phyloP scores from a whole-genome alignment of 805 yeast species.

The Scheffersomyces amazonensis region DNA sequence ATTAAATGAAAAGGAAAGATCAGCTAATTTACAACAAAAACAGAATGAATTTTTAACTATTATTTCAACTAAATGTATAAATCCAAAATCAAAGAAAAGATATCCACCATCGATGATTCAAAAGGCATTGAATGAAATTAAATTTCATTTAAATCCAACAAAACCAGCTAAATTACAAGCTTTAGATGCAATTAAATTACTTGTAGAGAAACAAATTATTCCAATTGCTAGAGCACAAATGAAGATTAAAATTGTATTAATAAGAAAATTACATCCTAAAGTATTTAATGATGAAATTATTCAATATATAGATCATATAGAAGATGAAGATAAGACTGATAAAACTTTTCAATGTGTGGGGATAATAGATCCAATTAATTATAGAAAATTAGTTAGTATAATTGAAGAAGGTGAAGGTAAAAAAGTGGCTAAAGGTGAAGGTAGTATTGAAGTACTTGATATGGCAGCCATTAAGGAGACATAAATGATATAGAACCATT shows the following conservation, averaged over 20 bases:
- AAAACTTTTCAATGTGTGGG: constrained; percentile 46
- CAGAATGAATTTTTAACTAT: constrained; percentile 81
- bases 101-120: constrained; percentile 95
- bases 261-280: constrained; percentile 49
- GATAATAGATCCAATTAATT: constrained; percentile 82
- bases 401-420: constrained; percentile 48
- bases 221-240: constrained; percentile 94
- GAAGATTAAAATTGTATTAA: constrained; percentile 70
- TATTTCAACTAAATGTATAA: constrained; percentile 85
- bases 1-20: constrained; percentile 89
- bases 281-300: constrained; percentile 29
- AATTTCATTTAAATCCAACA: constrained; percentile 71
- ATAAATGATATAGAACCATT: not conserved
- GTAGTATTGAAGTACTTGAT: constrained; percentile 78
- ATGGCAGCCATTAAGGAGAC: constrained; percentile 76
- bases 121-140: constrained; percentile 74
- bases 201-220: constrained; percentile 75
- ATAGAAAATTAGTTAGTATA: constrained; percentile 61
- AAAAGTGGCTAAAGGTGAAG: constrained; percentile 50
- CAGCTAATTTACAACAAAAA: constrained; percentile 65
- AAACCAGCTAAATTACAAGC: constrained; percentile 87
- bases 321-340: constrained; percentile 47
- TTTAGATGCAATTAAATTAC: constrained; percentile 78
- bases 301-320: constrained; percentile 34
- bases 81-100: constrained; percentile 84